Base-by-base conservation (phyloP, 768 basidiomycete species). In the Tephrocybe sp. region DNA sequence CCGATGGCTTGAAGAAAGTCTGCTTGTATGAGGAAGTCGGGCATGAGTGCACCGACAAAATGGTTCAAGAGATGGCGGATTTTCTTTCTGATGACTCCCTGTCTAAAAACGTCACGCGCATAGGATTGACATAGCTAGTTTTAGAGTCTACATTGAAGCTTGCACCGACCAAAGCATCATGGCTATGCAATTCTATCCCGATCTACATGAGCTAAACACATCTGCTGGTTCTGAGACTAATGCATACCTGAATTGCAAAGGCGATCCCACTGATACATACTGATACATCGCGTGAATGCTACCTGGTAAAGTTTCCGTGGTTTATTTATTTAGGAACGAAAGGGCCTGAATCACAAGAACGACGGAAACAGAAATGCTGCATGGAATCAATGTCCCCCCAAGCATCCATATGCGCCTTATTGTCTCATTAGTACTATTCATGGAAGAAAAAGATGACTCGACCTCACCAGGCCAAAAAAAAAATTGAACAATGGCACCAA, bases 11-110 rank as follows among this genome's bases (percentile, higher is more conserved):
- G 41, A 87, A 85, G 64, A 73, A 78, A 53, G 74, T 80, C 3
- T 66, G 80, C 3, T 62, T 89, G 2, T 73, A 79, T 46, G 71
- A 72, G 4, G 76, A 74, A 4, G 77, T 77, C 1, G 87, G 84
- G 4, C 90, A 93, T 61, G 72, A 73, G 30, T 80, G 78, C 56
- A 83, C 85, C 5, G 65, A 69, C 5, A 68, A 70, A 51, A 92
- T 92, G 90, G 63, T 82, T 35, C 63, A 64, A 38, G 73, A 75
- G 55, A 69, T 73, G 39, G 73, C 68, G 1, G 45, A 40, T 8
- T 77, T 74, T 63, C 59, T 77, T 20, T 47, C 52, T 16, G 49
- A 60, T 33, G 23, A 47, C 20, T 52, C 51, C 40, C 51, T 64
- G 52, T 56, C 49, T 33, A 16, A 23, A n/a, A n/a, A 13, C 33